These are phyloP conservation scores for Zymoseptoria ardabiliae DNA, from an alignment of 2,329 filamentous ascomycete species.

Conservation along the genomic window DNA sequence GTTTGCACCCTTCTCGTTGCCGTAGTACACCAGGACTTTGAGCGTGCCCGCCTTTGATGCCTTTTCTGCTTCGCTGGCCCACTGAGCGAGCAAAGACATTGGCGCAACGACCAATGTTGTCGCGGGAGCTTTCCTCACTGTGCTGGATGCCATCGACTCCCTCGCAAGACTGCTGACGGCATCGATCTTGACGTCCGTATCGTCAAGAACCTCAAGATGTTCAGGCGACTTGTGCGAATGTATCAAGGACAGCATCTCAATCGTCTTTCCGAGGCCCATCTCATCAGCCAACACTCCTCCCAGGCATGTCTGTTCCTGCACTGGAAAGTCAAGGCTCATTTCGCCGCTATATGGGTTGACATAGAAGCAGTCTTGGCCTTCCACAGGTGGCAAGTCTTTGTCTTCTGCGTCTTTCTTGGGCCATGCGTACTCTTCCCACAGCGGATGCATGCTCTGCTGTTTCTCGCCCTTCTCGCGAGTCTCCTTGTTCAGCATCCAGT, in stretches of 20 bases:
- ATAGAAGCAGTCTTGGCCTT: conserved; percentile 70
- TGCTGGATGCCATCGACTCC: conserved; percentile 50
- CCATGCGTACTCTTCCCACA: conserved; percentile 96
- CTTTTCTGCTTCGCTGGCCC: conserved; percentile 91
- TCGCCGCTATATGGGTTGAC: conserved; percentile 97
- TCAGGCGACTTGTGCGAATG: conserved; percentile 65
- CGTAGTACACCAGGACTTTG: conserved; percentile 86
- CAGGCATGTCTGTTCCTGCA: conserved; percentile 88
- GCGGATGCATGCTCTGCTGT: conserved; percentile 82
- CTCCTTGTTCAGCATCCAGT: conserved; percentile 97
- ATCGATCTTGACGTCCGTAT: conserved; percentile 19
- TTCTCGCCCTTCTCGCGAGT: conserved; percentile 65
- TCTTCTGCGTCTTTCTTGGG: conserved; percentile 82
- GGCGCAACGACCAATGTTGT: conserved; percentile 95
- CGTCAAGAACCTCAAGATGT: conserved; percentile 23
- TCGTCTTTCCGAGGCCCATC: conserved; percentile 97
- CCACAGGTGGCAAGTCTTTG: conserved; percentile 58
- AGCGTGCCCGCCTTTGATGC: conserved; percentile 78
- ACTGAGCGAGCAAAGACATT: conserved; percentile 93
- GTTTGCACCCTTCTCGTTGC: conserved; percentile 72
- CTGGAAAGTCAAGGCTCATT: conserved; percentile 81
- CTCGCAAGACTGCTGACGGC: conserved; percentile 57
- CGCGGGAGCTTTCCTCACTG: conserved; percentile 64
- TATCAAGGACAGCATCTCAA: conserved; percentile 92
- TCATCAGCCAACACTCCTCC: conserved; percentile 92